Evolutionary conservation across 495 filamentous ascomycete genomes (phyloP), one percentile per base, ranked within the genome.

Genomic region (Aspergillus leporis): DNA sequence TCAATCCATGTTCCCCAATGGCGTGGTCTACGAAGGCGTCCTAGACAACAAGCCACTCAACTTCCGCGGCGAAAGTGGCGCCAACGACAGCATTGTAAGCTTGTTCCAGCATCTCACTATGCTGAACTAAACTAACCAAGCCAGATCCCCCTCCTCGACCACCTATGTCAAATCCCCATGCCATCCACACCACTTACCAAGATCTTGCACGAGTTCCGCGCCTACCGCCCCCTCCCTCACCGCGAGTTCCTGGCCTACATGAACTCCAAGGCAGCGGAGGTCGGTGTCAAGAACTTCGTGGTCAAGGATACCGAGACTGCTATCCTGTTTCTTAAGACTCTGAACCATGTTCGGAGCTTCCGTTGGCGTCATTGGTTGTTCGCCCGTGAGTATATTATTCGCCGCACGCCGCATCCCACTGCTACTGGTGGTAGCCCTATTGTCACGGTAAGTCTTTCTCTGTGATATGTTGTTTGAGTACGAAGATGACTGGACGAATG

Each of bases 301-400:
- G 72, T 91, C 38, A 66, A 77, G 60, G 79, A 80, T 53, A 76
- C 71, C 47, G 73, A 74, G 52, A 78, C 74, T 8, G 77, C 75
- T 3, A 73, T 87, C 6, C 77, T 92, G 3, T 94, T 92, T 73
- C 78, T 96, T 5, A 78, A 81, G 62, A 79, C 85, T 0, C 71
- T 96, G 21, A 86, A 97, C 69, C 88, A 96, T 70, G 89, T 97
- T 12, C 85, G 92, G 52, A 90, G 92, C 65, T 97, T 96, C 76
- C 78, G 92, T 58, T 97, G 92, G 92, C 81, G 92, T 4, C 92
- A 96, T 66, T 97, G 92, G 92, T 86, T 92, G 60, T 96, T 97
- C 64, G 91, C 91, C n/a, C 78, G 91, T 21, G 92, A 97, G 79
- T 97, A 97, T 62, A 96, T 97, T 59, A 82, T 97, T 55, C 90